These are phyloP conservation scores for Pistacia vera DNA, from an alignment of 345 rosid genomes.

Conservation along the genomic window DNA sequence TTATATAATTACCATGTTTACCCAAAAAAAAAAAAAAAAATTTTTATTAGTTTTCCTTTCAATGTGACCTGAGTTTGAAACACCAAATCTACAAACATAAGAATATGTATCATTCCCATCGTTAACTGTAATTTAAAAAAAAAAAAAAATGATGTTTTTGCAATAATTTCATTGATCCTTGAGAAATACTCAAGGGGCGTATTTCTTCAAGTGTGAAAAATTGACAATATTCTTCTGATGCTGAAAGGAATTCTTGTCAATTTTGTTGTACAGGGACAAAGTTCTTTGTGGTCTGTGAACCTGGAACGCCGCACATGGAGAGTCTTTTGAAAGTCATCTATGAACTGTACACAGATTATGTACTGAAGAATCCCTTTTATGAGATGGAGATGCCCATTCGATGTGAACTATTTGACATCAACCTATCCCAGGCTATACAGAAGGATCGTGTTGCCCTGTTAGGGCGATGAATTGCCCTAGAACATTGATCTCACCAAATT, in stretches of 20 bases:
- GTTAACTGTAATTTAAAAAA: too few species aligned
- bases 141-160: too few species aligned
- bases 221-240: background rate
- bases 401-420: constrained; percentile 92
- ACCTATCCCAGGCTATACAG: constrained; percentile 76
- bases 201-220: background rate
- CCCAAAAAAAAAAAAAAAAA: too few species aligned
- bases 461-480: constrained; percentile 46
- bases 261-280: constrained; percentile 65
- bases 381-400: constrained; percentile 99
- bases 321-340: constrained; percentile 74
- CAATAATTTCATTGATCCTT: background rate
- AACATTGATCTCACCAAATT: constrained; percentile 7
- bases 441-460: constrained; percentile 74
- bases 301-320: constrained; percentile 87
- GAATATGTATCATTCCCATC: too few species aligned
- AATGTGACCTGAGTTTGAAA: too few species aligned
- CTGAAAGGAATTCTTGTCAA: background rate
- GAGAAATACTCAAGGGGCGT: background rate
- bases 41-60: too few species aligned
- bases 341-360: constrained; percentile 88
- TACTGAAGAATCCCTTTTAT: constrained; percentile 94
- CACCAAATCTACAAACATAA: too few species aligned
- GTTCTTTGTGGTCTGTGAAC: constrained; percentile 94
- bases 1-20: too few species aligned